Evolutionary conservation across 2,329 filamentous ascomycete genomes (phyloP).

Genomic region (Dryadomyces quercus-mongolicae): DNA sequence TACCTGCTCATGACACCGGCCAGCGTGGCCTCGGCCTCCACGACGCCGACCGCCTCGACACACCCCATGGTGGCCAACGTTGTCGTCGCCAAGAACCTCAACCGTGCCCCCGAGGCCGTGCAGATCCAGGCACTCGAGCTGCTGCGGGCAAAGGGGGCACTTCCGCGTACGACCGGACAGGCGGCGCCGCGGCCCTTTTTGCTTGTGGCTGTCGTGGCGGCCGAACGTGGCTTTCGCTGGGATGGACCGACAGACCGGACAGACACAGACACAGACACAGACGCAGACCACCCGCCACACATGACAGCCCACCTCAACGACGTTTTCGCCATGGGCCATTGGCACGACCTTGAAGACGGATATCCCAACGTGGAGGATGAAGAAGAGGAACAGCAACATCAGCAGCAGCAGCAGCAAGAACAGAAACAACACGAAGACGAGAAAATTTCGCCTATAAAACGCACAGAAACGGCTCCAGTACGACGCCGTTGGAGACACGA

Average conservation of each 20-base stretch:
- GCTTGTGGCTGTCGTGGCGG: constrained; percentile 59
- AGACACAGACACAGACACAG: background rate
- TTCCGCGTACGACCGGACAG: constrained; percentile 62
- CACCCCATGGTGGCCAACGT: constrained; percentile 56
- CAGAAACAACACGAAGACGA: background rate
- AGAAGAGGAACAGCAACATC: constrained; percentile 20
- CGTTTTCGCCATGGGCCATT: constrained; percentile 78
- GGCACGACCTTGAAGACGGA: constrained; percentile 60
- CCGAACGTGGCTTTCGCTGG: constrained; percentile 26
- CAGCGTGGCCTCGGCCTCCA: constrained; percentile 11
- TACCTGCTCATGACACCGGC: background rate
- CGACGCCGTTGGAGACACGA: background rate
- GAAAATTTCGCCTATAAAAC: constrained; percentile 5
- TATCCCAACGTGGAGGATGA: constrained; percentile 62
- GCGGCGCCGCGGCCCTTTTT: constrained; percentile 67
- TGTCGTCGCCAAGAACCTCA: constrained; percentile 69
- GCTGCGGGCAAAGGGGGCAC: constrained; percentile 66
- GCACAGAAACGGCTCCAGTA: too few relatives aligned
- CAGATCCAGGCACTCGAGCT: constrained; percentile 75
- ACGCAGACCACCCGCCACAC: constrained; percentile 21
- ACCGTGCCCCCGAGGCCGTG: constrained; percentile 58
- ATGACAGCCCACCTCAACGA: constrained; percentile 59
- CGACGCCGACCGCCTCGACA: constrained; percentile 1
- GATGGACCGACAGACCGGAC: background rate
- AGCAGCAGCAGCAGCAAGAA: too few relatives aligned